Conservation (phyloP, 1,284 basidiomycete species). For the Marasmius tenuissimus region DNA sequence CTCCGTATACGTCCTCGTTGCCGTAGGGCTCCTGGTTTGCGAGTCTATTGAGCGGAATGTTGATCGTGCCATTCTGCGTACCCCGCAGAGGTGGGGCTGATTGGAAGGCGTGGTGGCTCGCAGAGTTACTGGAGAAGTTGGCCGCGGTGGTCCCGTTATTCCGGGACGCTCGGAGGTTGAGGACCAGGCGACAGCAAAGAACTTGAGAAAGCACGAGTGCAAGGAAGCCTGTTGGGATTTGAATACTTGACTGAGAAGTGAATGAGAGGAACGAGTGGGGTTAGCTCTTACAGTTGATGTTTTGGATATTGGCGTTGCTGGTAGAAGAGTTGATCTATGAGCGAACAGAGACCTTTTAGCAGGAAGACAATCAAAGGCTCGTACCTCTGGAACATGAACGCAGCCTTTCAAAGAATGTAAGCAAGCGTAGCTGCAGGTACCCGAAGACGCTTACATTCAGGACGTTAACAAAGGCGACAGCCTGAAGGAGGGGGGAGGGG, state of each 20-base stretch:
- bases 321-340: not conserved
- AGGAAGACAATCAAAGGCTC: not conserved
- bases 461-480: not conserved
- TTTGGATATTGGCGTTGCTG: conserved; percentile 1
- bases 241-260: not conserved
- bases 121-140: not conserved
- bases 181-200: conserved; percentile 1
- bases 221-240: not conserved
- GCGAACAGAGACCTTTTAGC: not conserved
- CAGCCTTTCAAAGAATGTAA: not conserved
- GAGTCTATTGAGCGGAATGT: not conserved
- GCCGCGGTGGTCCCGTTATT: not conserved
- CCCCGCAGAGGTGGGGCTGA: not conserved
- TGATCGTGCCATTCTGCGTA: not conserved
- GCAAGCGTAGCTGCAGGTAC: no score
- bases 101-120: not conserved
- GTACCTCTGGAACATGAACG: conserved; percentile 1
- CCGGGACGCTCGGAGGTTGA: not conserved
- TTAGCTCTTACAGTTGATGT: not conserved
- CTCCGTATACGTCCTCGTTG: not conserved
- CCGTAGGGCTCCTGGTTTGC: not conserved
- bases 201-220: not conserved
- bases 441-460: not conserved
- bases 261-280: not conserved
- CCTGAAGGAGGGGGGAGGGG: not conserved